Base-by-base conservation (phyloP, 768 basidiomycete genomes). In the Kwoniella europaea region DNA sequence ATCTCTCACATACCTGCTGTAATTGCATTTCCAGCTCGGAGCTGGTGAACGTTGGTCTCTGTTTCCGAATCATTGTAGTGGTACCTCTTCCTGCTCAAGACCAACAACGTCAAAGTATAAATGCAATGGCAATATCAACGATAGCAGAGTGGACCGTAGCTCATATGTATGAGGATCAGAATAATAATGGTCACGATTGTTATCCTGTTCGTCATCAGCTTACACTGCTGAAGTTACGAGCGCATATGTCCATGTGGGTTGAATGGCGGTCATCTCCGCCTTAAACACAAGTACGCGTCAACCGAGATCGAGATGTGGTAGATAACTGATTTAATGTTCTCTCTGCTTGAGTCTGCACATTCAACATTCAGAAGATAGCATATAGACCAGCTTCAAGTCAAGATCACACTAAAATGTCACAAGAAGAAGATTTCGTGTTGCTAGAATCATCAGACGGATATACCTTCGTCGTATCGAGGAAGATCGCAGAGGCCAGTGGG, bases 401-500 rank as follows among this genome's bases (percentile, higher is more conserved):
- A 42, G 44, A 43, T 10, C 29, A 35, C 42, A 13, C 61, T 20
- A 65, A 13, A 55, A 75, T 72, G 76, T 61, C 76, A 20, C 35
- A 29, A 18, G 75, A 73, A 0, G 62, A 67, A 27, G 79, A 77
- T 46, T 79, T 70, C 57, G 79, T 81, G 3, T 65, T 77, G 4
- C 72, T 81, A 27, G 77, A 79, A 61, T 81, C 81, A 5, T 66
- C 63, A 1, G 93, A 96, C 74, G 92, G 92, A 0, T 93, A 89
- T 82, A 88, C 90, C 1, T 96, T 91, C 82, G 87, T 96, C 67
- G 87, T 95, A 61, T 88, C 87, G 62, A 88, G 91, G 46, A 91
- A 88, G 70, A 88, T 93, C 16, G 92, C 92, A 15, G 86, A 88
- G 64, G 87, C 87, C 13, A 94, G 93, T 75, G 92, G 91, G 10